Conservation (phyloP, 345 rosid genomes). For the Citrus reticulata region DNA sequence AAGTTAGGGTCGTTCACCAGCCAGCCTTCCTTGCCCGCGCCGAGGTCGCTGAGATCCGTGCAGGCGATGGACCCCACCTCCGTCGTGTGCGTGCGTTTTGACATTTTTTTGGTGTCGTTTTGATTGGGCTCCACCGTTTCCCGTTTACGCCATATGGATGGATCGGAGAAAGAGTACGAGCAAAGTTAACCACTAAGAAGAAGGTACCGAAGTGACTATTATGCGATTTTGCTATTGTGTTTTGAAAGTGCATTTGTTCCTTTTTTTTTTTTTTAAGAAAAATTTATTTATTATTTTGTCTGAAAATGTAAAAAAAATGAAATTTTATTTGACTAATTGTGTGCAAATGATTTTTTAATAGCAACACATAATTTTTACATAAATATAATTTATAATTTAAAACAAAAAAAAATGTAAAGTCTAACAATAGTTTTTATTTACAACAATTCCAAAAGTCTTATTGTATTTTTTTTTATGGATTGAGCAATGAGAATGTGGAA, state of each 20-base stretch:
- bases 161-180: constrained; percentile 1
- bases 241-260: no score
- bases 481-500: fast-evolving
- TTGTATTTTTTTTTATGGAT: no score
- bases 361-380: no score
- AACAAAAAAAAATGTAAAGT: no score
- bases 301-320: no score
- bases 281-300: no score
- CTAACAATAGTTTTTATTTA: no score
- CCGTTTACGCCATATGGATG: background rate
- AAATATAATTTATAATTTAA: no score
- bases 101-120: constrained; percentile 25
- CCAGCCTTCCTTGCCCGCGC: constrained; percentile 98
- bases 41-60: constrained; percentile 69
- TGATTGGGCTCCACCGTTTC: background rate
- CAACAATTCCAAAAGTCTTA: no score
- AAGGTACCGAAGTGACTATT: background rate
- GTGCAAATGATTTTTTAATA: no score
- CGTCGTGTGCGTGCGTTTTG: constrained; percentile 63
- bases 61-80: constrained; percentile 89
- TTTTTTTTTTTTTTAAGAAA: no score
- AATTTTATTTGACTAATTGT: no score
- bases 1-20: constrained; percentile 59
- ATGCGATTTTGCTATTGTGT: background rate
- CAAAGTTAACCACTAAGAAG: background rate